Percentiles rank a stretch among this genome's conserved stretches.
phyloP scores from a whole-genome alignment of 768 basidiomycete species.

The Russula griseocarnosa region DNA sequence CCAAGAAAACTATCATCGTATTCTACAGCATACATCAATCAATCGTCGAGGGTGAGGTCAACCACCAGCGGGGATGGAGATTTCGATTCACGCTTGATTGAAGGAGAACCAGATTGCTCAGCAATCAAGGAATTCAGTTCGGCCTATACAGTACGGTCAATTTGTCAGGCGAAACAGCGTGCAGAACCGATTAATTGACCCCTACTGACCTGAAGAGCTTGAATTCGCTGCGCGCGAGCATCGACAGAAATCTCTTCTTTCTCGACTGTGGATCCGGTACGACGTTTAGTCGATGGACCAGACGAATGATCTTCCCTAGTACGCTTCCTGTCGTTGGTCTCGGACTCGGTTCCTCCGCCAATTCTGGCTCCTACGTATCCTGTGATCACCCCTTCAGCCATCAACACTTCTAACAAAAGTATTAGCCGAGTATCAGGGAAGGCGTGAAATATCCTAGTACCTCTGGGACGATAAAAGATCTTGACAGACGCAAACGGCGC shows the following conservation, averaged over 20 bases:
- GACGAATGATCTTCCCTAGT: background rate
- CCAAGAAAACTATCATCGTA: background rate
- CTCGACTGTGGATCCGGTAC: background rate
- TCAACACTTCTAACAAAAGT: conserved; percentile 9
- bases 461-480: conserved; percentile 22
- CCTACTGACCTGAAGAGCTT: conserved; percentile 14
- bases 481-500: conserved; percentile 10
- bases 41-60: conserved; percentile 21
- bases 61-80: conserved; percentile 12
- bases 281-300: conserved; percentile 9
- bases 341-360: background rate
- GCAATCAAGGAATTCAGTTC: conserved; percentile 4
- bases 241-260: background rate
- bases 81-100: conserved; percentile 12
- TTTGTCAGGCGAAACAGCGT: background rate
- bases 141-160: background rate
- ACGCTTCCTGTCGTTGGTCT: conserved; percentile 12
- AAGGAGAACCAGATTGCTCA: background rate
- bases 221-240: conserved; percentile 13
- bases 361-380: background rate
- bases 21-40: background rate
- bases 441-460: background rate
- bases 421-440: background rate
- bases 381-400: conserved; percentile 15
- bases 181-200: too few relatives aligned